Evolutionary conservation across 2,329 filamentous ascomycete genomes (phyloP).

Genomic region (Pestalotiopsis fici): DNA sequence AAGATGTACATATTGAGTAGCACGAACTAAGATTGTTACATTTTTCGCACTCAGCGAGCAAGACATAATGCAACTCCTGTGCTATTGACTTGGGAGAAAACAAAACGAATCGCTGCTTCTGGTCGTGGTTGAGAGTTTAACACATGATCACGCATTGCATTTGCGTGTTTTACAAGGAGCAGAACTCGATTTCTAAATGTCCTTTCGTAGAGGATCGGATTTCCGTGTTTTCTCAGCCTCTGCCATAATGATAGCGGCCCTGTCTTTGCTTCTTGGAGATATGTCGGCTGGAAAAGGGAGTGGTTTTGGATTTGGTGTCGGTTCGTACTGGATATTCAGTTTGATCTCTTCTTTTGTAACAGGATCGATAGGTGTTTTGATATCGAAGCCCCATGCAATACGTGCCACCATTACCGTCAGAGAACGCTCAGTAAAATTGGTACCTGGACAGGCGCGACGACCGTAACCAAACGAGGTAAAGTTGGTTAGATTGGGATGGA

Average conservation of each 20-base stretch:
- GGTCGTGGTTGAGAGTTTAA: too few species aligned
- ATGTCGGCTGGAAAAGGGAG: slow-evolving; percentile 5
- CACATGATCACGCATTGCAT: too few species aligned
- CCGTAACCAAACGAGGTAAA: slow-evolving; percentile 46
- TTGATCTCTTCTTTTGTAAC: not conserved
- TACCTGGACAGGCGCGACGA: slow-evolving; percentile 38
- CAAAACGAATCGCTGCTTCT: too few species aligned
- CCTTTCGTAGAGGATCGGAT: not conserved
- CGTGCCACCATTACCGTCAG: slow-evolving; percentile 28
- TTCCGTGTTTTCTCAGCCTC: not conserved
- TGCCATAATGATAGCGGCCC: not conserved
- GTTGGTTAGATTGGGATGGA: slow-evolving; percentile 31
- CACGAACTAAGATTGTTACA: too few species aligned
- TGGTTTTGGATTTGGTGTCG: slow-evolving; percentile 19
- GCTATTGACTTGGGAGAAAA: too few species aligned
- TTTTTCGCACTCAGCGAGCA: too few species aligned
- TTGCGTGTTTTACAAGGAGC: not conserved
- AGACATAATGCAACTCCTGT: too few species aligned
- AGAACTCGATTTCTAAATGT: not conserved
- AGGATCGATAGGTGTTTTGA: not conserved
- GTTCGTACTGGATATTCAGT: slow-evolving; percentile 1
- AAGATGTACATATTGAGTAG: not conserved
- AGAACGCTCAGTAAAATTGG: slow-evolving; percentile 28
- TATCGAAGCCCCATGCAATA: slow-evolving; percentile 20
- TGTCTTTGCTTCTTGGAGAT: not conserved